Conservation (phyloP, 2,329 filamentous ascomycete species). For the Fusarium abutilonis region DNA sequence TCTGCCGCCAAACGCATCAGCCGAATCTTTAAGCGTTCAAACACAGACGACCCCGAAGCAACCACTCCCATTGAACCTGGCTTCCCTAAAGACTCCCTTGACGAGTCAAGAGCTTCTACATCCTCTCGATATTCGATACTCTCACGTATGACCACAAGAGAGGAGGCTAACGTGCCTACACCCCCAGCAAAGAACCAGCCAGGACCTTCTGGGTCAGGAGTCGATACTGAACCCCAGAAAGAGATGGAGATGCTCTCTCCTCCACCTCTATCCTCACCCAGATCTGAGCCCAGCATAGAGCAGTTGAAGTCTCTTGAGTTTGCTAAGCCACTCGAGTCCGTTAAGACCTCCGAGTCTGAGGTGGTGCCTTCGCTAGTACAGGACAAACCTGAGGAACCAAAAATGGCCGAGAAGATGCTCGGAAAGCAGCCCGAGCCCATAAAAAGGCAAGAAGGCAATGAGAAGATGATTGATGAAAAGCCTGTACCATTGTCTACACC, state of each 20-base stretch:
- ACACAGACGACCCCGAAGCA: slow-evolving; percentile 21
- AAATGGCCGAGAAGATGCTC: neutral
- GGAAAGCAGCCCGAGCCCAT: neutral
- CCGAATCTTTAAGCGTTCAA: slow-evolving; percentile 34
- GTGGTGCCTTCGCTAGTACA: neutral
- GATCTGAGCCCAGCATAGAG: slow-evolving; percentile 6
- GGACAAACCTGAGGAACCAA: neutral
- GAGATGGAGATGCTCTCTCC: neutral
- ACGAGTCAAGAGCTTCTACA: slow-evolving; percentile 18
- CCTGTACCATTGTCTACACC: neutral
- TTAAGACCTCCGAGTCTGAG: neutral
- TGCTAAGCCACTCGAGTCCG: neutral
- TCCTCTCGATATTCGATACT: slow-evolving; percentile 33
- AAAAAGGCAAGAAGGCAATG: neutral
- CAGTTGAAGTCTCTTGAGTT: slow-evolving; percentile 1
- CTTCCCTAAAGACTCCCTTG: slow-evolving; percentile 20
- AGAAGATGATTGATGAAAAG: neutral
- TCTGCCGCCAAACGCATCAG: slow-evolving; percentile 36
- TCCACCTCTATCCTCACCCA: slow-evolving; percentile 15
- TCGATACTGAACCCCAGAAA: slow-evolving; percentile 20
- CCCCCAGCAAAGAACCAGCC: slow-evolving; percentile 16
- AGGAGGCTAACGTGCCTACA: slow-evolving; percentile 13
- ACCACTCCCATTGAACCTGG: neutral
- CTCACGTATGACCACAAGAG: slow-evolving; percentile 28
- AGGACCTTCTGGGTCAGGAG: slow-evolving; percentile 18